Base-by-base conservation (phyloP, 495 filamentous ascomycete species). In the Podospora tetraspora region DNA sequence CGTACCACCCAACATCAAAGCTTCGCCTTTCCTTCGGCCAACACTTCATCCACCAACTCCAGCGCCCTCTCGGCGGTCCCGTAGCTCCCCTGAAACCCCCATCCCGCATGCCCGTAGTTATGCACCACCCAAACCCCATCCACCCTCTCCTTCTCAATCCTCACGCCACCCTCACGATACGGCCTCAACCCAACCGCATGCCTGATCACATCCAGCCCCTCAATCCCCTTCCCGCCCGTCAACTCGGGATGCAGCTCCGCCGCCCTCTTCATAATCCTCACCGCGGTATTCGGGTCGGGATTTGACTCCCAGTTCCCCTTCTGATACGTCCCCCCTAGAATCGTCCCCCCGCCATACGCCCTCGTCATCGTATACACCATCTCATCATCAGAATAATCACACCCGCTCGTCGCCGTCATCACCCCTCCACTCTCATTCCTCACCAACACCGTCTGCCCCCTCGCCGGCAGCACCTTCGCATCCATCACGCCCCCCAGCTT, bases 51-150 rank as follows among this genome's bases (percentile, higher is more conserved):
- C 21, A 96, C 91, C 75, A 97, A 77, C 71, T 83, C 84, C 27
- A 90, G 85, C 1, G 88, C 90, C 60, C 84, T 82, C 71, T 88
- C 79, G 0, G 93, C 88, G 79, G 91, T 93, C 1, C 95, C 95
- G 78, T 91, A 99, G 21, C 88, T 91, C 25, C 88, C 86, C 77
- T 99, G 95, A 74, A 97, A 93, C 66, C 89, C 95, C 83, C 93
- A 97, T 0, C 95, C 95, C 0, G 91, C 93, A 81, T 97, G 94
- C 11, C 96, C 96, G 76, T 99, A 99, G 71, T 97, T 94, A 76
- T 99, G 95, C 69, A 99, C 92, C 11, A 97, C 87, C 80, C 85
- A 87, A 0, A 86, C 83, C 29, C 73, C 83, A n/a, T 84, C 89
- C 27, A 93, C 85, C 70, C 82, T 83, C 77, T 97, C 93, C 76